Evolutionary conservation across 768 basidiomycete species (phyloP).

Genomic region (Pulveroboletus sp.): DNA sequence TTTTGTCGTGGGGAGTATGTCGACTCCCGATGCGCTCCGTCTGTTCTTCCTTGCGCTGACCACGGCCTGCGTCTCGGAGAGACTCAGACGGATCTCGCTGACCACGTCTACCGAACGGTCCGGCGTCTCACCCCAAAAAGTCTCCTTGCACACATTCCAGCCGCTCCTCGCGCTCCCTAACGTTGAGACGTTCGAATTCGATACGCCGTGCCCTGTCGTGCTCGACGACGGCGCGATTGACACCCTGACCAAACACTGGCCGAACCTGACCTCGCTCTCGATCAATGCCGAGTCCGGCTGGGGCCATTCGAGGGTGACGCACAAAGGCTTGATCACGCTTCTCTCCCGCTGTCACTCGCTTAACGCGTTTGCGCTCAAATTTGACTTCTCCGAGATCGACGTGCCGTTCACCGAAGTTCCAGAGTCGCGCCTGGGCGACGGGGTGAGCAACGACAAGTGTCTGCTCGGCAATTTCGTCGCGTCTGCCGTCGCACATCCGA

Average conservation of each 20-base stretch:
- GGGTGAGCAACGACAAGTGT: constrained; percentile 10
- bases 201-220: constrained; percentile 17
- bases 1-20: constrained; percentile 10
- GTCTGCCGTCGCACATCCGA: constrained; percentile 18
- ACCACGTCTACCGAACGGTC: constrained; percentile 1
- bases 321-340: constrained; percentile 19
- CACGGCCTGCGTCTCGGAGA: constrained; percentile 8
- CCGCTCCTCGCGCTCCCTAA: constrained; percentile 16
- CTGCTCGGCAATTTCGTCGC: constrained; percentile 15
- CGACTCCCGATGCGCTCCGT: constrained; percentile 17
- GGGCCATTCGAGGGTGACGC: constrained; percentile 20
- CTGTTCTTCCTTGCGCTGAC: constrained; percentile 21
- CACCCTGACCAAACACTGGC: constrained; percentile 20
- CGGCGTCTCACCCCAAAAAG: not conserved
- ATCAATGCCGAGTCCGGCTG: constrained; percentile 20
- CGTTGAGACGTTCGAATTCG: constrained; percentile 11
- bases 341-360: constrained; percentile 13
- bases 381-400: constrained; percentile 23
- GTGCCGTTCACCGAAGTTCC: not conserved
- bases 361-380: constrained; percentile 11
- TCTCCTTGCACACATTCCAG: constrained; percentile 16
- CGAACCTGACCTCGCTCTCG: constrained; percentile 8
- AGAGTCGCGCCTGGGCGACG: constrained; percentile 4
- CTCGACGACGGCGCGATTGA: constrained; percentile 22
- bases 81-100: constrained; percentile 10